These are phyloP conservation scores for Crithidia thermophila DNA, from an alignment of 208 protist genomes.

Conservation along the genomic window DNA sequence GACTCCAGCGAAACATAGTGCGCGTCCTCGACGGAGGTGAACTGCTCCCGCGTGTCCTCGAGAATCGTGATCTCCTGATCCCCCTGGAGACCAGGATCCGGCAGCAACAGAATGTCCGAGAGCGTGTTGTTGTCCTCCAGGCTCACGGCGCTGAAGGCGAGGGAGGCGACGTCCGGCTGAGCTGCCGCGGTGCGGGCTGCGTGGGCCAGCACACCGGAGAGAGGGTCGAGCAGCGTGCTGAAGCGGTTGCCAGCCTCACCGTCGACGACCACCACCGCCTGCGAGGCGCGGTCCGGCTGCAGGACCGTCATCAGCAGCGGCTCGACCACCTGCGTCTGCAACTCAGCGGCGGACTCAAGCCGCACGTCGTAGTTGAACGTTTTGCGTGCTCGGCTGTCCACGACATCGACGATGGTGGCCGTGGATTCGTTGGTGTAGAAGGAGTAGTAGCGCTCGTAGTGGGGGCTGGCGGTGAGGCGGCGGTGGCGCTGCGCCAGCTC, in stretches of 20 bases:
- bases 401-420: slow-evolving; percentile 63
- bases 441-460: slow-evolving; percentile 62
- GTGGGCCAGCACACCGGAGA: slow-evolving; percentile 50
- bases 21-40: slow-evolving; percentile 70
- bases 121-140: slow-evolving; percentile 63
- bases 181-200: slow-evolving; percentile 15
- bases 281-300: slow-evolving; percentile 33
- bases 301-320: slow-evolving; percentile 53
- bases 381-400: slow-evolving; percentile 65
- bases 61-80: slow-evolving; percentile 53
- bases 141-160: slow-evolving; percentile 58
- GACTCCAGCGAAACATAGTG: slow-evolving; percentile 48
- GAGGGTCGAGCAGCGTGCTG: slow-evolving; percentile 38
- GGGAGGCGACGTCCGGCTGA: slow-evolving; percentile 31
- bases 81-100: neutral
- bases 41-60: slow-evolving; percentile 65
- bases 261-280: slow-evolving; percentile 66
- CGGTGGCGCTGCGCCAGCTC: slow-evolving; percentile 27
- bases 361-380: slow-evolving; percentile 55
- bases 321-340: slow-evolving; percentile 40
- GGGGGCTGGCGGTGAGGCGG: neutral
- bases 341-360: slow-evolving; percentile 12
- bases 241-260: slow-evolving; percentile 37
- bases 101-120: slow-evolving; percentile 38
- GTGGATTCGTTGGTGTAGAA: slow-evolving; percentile 36